Percentiles rank a stretch among this genome's conserved stretches.
phyloP scores from a whole-genome alignment of 352 stramenopile genomes.

The Phytophthora brassicae region DNA sequence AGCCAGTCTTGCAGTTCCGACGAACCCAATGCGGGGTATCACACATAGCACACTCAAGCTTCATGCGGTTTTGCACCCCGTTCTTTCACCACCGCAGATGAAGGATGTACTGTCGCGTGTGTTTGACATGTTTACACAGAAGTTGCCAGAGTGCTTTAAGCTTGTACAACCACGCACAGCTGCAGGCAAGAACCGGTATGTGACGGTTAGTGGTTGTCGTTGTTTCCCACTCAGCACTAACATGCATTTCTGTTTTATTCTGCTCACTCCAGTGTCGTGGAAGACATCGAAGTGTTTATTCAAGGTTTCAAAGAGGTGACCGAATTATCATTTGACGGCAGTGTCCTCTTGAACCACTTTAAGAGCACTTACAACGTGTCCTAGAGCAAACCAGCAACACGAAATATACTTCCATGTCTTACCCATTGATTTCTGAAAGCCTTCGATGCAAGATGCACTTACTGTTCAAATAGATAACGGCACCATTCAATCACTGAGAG shows the following conservation, averaged over 20 bases:
- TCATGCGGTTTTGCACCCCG: slow-evolving; percentile 92
- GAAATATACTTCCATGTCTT: slow-evolving; percentile 26
- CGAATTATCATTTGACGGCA: slow-evolving; percentile 67
- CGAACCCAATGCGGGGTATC: slow-evolving; percentile 92
- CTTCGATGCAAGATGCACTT: no score
- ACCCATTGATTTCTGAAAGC: no score
- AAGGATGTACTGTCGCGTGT: slow-evolving; percentile 94
- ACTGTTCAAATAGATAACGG: not conserved
- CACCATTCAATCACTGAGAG: slow-evolving; percentile 3
- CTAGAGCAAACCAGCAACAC: slow-evolving; percentile 25
- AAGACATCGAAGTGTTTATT: slow-evolving; percentile 76
- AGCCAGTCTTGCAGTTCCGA: slow-evolving; percentile 54
- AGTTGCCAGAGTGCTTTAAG: slow-evolving; percentile 90
- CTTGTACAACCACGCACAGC: slow-evolving; percentile 73
- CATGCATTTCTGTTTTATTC: not conserved
- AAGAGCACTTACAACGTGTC: slow-evolving; percentile 48
- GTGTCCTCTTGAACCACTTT: slow-evolving; percentile 64
- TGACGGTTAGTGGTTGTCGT: not conserved
- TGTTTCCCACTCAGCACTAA: slow-evolving; percentile 1
- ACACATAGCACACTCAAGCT: slow-evolving; percentile 94
- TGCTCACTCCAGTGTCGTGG: slow-evolving; percentile 48
- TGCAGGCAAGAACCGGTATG: slow-evolving; percentile 71
- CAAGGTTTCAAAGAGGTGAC: slow-evolving; percentile 73
- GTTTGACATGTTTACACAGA: slow-evolving; percentile 88
- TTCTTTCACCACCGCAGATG: slow-evolving; percentile 94